A percentile compares a stretch with the other conserved stretches of the same genome.
phyloP scores from a whole-genome alignment of 2,329 filamentous ascomycete genomes.

The Cercospora citrullina region DNA sequence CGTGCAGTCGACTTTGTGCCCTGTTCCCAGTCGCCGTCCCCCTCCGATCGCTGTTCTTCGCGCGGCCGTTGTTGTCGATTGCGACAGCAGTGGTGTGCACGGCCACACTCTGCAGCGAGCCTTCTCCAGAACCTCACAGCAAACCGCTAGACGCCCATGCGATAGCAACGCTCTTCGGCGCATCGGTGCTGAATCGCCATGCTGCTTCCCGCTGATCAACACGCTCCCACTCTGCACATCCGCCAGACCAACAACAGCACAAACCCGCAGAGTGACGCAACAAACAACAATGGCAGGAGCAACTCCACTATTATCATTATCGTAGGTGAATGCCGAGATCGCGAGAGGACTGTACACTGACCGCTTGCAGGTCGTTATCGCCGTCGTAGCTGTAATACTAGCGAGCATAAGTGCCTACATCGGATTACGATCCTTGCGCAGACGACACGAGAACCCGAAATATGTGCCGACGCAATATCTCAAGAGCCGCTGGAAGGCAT shows the following conservation, averaged over 20 bases:
- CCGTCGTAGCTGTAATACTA: constrained; percentile 19
- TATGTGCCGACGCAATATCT: constrained; percentile 38
- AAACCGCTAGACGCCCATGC: constrained; percentile 16
- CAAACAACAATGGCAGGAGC: constrained; percentile 7
- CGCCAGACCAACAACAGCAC: constrained; percentile 8
- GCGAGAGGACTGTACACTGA: not conserved
- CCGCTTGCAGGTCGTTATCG: constrained; percentile 21
- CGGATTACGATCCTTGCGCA: constrained; percentile 22
- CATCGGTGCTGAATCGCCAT: constrained; percentile 25
- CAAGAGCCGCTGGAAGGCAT: constrained; percentile 38
- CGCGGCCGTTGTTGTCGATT: not conserved
- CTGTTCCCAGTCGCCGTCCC: constrained; percentile 12
- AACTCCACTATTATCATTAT: constrained; percentile 17
- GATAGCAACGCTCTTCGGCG: constrained; percentile 15
- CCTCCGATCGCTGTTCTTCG: constrained; percentile 12
- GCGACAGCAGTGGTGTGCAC: constrained; percentile 14
- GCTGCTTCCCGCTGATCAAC: constrained; percentile 21
- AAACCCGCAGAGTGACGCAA: not conserved
- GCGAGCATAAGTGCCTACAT: constrained; percentile 16
- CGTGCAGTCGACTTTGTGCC: not conserved
- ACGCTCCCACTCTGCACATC: not conserved
- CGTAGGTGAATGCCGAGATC: constrained; percentile 11
- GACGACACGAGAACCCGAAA: constrained; percentile 32
- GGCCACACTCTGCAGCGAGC: constrained; percentile 2
- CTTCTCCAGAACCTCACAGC: constrained; percentile 5